Base-by-base conservation (phyloP, 1,139 yeast genomes). In the Trichomonascaceae sp. region DNA sequence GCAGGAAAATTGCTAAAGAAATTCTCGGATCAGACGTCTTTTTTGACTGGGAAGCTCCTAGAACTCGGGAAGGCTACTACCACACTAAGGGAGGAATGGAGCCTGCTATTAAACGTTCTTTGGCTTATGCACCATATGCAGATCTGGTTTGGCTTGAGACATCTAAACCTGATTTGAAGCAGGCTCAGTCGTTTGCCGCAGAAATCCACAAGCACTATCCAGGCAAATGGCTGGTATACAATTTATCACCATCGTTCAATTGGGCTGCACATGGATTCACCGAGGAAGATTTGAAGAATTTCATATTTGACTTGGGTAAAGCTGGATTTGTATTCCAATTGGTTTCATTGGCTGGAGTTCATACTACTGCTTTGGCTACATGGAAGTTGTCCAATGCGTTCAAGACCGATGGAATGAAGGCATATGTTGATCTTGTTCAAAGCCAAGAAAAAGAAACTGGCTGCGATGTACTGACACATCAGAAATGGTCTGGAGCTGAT, bases 111-210 rank as follows among this genome's bases (percentile, higher is more conserved):
- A 75, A 78, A 61, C 73, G 85, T 53, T 78, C 81, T 1, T 62
- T 79, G 32, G 74, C 74, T 5, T 81, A 73, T 64, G 81, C 83
- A 1, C 85, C 84, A 10, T 80, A 78, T 57, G 74, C 84, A 1
- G 85, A 81, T 56, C 63, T 80, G 63, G 63, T 81, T 38, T 81
- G 85, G 85, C 69, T 80, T 20, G 84, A 82, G 64, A 80, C 85
- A 22, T 80, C 80, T 66, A 73, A 74, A 13, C 85, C 85, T 13
- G 75, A 80, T 58, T 65, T 80, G 22, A 62, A 70, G 49, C 81
- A 80, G 62, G 84, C 85, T 7, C 70, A 69, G 56, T 68, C 66
- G 3, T 78, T 81, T 65, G 81, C 84, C 15, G 63, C 66, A 17
- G 66, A 69, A 52, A 77, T 81, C 56, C 82, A 76, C 56, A 70